phyloP scores from a whole-genome alignment of 2,329 filamentous ascomycete genomes.

The Neoscytalidium dimidiatum region DNA sequence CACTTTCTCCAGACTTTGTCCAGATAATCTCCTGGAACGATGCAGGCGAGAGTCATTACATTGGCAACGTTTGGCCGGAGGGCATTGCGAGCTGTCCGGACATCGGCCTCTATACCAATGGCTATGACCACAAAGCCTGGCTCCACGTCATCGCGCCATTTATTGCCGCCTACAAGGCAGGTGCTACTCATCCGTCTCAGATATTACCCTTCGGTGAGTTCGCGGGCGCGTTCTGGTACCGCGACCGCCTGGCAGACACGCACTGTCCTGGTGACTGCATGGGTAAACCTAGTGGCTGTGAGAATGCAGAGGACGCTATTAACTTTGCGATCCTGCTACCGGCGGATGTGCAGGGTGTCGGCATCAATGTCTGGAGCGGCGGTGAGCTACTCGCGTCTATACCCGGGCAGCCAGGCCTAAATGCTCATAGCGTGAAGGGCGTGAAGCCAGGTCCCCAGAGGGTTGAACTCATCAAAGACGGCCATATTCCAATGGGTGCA shows the following conservation, averaged over 20 bases:
- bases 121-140: slow-evolving; percentile 40
- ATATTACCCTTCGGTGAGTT: slow-evolving; percentile 15
- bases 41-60: slow-evolving; percentile 42
- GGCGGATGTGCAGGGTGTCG: background rate
- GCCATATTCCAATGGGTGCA: background rate
- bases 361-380: slow-evolving; percentile 17
- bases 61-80: slow-evolving; percentile 43
- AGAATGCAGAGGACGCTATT: slow-evolving; percentile 15
- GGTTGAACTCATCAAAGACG: slow-evolving; percentile 14
- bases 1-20: slow-evolving; percentile 39
- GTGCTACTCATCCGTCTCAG: slow-evolving; percentile 25
- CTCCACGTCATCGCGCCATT: slow-evolving; percentile 38
- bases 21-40: slow-evolving; percentile 47
- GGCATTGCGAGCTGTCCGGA: slow-evolving; percentile 25
- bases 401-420: slow-evolving; percentile 3
- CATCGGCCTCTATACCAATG: slow-evolving; percentile 32
- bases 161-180: slow-evolving; percentile 39
- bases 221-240: slow-evolving; percentile 18
- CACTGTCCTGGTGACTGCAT: slow-evolving; percentile 8
- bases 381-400: slow-evolving; percentile 5
- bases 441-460: slow-evolving; percentile 7
- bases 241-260: slow-evolving; percentile 5
- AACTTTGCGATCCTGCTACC: slow-evolving; percentile 16
- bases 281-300: slow-evolving; percentile 6
- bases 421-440: slow-evolving; percentile 16